phyloP scores from a whole-genome alignment of 108 stramenopile genomes.

The Discostella stelligeroides region DNA sequence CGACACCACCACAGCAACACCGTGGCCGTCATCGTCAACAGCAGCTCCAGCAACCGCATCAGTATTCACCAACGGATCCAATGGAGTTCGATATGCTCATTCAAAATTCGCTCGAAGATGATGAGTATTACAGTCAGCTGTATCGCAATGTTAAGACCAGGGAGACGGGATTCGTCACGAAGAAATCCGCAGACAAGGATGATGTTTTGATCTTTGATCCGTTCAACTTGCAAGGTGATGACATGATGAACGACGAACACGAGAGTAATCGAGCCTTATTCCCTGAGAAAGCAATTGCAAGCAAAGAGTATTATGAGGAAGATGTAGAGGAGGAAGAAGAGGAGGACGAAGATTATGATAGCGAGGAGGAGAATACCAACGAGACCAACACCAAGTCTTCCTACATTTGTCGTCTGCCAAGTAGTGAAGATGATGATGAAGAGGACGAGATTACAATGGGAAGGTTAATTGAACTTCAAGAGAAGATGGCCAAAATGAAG shows the following conservation, averaged over 20 bases:
- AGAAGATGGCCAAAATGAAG: too few species aligned
- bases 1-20: neutral
- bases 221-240: conserved; percentile 1
- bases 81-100: conserved; percentile 14
- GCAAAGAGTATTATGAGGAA: neutral
- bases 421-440: conserved; percentile 6
- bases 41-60: too few species aligned
- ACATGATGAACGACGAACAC: too few species aligned
- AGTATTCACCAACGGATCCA: conserved; percentile 7
- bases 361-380: too few species aligned
- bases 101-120: neutral
- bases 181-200: neutral
- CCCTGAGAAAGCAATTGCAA: neutral
- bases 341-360: too few species aligned
- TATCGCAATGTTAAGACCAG: too few species aligned
- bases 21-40: neutral
- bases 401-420: conserved; percentile 8
- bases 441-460: too few species aligned
- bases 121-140: conserved; percentile 10
- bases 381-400: neutral
- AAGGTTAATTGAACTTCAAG: too few species aligned
- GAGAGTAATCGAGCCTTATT: neutral
- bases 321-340: neutral
- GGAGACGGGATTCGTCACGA: too few species aligned
- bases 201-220: conserved; percentile 7